phyloP scores from a whole-genome alignment of 1,284 basidiomycete genomes.

The Apiotrichum siamense region DNA sequence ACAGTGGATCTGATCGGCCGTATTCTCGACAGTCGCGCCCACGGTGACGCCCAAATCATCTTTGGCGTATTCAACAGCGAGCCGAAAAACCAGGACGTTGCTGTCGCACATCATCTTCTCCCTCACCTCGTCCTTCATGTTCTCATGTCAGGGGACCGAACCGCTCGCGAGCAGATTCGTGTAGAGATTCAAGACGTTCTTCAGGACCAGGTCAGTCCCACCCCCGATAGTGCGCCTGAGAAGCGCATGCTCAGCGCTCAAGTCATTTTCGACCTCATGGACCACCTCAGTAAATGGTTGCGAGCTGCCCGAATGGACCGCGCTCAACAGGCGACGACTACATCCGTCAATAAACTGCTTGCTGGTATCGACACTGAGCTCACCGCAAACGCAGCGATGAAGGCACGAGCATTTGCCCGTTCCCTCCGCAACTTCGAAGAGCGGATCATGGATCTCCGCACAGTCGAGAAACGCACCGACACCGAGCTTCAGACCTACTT shows the following conservation, averaged over 20 bases:
- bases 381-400: slow-evolving; percentile 86
- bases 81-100: slow-evolving; percentile 80
- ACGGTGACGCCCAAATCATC: slow-evolving; percentile 50
- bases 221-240: slow-evolving; percentile 59
- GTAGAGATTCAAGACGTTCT: slow-evolving; percentile 76
- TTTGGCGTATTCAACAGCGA: slow-evolving; percentile 76
- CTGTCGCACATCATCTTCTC: slow-evolving; percentile 80
- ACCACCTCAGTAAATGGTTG: slow-evolving; percentile 90
- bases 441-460: slow-evolving; percentile 56
- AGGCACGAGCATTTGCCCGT: slow-evolving; percentile 89
- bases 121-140: slow-evolving; percentile 88
- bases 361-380: slow-evolving; percentile 79
- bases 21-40: slow-evolving; percentile 30
- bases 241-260: slow-evolving; percentile 82
- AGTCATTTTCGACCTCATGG: slow-evolving; percentile 89
- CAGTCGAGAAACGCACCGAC: slow-evolving; percentile 45
- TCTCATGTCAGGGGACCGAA: slow-evolving; percentile 66
- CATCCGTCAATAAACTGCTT: slow-evolving; percentile 66
- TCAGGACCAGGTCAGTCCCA: slow-evolving; percentile 71
- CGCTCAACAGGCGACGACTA: slow-evolving; percentile 53
- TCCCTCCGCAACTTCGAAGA: slow-evolving; percentile 93
- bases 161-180: slow-evolving; percentile 62
- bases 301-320: slow-evolving; percentile 52
- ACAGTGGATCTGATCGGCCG: slow-evolving; percentile 73
- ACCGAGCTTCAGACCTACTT: slow-evolving; percentile 70